phyloP scores from a whole-genome alignment of 164 flowering plant genomes.

The Sextonia rubra region DNA sequence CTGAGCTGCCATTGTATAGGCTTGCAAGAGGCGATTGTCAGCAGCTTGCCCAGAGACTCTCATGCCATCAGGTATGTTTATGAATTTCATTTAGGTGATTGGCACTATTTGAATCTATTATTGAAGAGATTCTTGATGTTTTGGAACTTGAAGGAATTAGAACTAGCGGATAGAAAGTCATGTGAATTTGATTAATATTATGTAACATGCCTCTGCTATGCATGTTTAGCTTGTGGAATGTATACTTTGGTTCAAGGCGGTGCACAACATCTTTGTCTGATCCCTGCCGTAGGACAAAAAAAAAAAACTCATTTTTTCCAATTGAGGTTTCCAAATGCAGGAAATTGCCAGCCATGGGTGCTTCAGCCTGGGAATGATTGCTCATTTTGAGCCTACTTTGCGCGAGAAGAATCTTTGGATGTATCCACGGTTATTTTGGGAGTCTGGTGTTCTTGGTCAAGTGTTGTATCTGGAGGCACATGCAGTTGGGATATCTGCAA shows the following conservation, averaged over 20 bases:
- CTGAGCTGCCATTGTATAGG: slow-evolving; percentile 67
- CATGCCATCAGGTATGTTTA: slow-evolving; percentile 77
- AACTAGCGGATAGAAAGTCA: no score
- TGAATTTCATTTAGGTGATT: no score
- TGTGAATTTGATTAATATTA: no score
- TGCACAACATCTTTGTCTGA: no score
- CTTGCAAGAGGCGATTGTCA: slow-evolving; percentile 57
- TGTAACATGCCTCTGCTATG: background rate
- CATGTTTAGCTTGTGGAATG: no score
- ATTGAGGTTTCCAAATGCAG: slow-evolving; percentile 31
- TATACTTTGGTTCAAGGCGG: no score
- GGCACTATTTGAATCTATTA: background rate
- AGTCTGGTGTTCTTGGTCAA: slow-evolving; percentile 90
- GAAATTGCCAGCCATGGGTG: slow-evolving; percentile 94
- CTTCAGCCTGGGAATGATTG: slow-evolving; percentile 96
- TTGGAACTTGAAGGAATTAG: no score
- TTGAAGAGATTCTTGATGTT: background rate
- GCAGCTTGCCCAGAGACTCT: slow-evolving; percentile 53
- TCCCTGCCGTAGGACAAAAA: no score
- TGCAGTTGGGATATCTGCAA: slow-evolving; percentile 91
- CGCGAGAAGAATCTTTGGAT: slow-evolving; percentile 57
- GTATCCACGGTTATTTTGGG: slow-evolving; percentile 98
- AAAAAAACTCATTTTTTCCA: no score
- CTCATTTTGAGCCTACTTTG: slow-evolving; percentile 63
- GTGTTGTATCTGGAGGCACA: slow-evolving; percentile 92